These are phyloP conservation scores for Capsicum chinense DNA, from an alignment of 257 asterid genomes.

Conservation along the genomic window DNA sequence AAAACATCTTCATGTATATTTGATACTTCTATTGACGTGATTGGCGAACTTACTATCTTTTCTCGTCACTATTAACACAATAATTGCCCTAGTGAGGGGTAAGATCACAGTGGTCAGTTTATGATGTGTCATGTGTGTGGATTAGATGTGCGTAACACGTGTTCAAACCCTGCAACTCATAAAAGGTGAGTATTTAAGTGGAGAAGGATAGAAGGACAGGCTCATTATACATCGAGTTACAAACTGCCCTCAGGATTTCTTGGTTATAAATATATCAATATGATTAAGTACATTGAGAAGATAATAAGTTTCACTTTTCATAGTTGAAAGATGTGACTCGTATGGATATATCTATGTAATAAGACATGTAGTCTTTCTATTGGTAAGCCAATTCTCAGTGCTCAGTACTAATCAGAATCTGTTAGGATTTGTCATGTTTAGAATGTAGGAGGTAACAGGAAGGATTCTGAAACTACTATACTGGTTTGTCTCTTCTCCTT, in stretches of 20 bases:
- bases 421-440: neutral
- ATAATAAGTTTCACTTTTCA: neutral
- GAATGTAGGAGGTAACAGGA: neutral
- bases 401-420: neutral
- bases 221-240: neutral
- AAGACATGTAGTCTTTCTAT: neutral
- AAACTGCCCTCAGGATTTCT: neutral
- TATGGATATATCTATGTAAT: neutral
- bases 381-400: neutral
- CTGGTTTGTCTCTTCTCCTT: neutral
- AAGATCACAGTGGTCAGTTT: neutral
- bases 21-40: neutral
- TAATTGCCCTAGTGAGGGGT: neutral
- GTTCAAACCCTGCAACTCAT: neutral
- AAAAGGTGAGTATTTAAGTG: neutral
- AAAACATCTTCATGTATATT: neutral
- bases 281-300: constrained; percentile 12
- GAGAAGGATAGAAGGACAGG: neutral
- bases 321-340: neutral
- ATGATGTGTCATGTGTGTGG: neutral
- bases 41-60: neutral
- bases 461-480: neutral
- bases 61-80: neutral
- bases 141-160: neutral
- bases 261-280: neutral